Conservation (phyloP, 352 stramenopile species). For the Achlya hypogyna region DNA sequence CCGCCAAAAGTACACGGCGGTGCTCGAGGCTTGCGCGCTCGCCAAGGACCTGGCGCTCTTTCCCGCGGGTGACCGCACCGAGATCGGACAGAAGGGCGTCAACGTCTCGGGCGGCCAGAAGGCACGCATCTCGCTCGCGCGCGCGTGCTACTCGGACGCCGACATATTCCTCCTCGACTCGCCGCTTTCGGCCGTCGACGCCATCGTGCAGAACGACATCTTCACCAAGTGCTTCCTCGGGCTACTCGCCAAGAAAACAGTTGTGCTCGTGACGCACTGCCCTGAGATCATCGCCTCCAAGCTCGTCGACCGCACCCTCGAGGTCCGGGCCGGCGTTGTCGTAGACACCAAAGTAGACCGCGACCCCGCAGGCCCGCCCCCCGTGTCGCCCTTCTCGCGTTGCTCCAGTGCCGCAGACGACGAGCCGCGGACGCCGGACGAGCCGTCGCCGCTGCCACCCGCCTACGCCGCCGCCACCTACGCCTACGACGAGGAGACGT, state of each 20-base stretch:
- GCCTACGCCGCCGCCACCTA: background rate
- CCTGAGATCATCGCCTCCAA: conserved; percentile 34
- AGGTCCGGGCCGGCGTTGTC: background rate
- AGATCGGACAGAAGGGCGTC: conserved; percentile 16
- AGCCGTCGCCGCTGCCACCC: background rate
- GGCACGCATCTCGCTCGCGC: conserved; percentile 15
- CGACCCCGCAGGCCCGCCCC: background rate
- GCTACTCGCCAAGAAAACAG: conserved; percentile 36
- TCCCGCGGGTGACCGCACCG: conserved; percentile 16
- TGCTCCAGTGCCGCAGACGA: background rate
- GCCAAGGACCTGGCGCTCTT: conserved; percentile 7
- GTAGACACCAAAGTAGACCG: background rate
- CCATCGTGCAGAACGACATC: conserved; percentile 78
- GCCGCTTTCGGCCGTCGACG: conserved; percentile 15
- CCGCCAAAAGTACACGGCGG: conserved; percentile 33
- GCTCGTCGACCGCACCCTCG: conserved; percentile 28
- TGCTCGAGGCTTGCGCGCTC: conserved; percentile 14
- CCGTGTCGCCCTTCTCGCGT: background rate
- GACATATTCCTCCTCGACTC: conserved; percentile 20
- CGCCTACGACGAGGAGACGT: conserved; percentile 3
- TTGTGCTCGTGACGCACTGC: conserved; percentile 73
- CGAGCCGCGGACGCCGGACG: too few relatives aligned
- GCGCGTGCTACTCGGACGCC: conserved; percentile 12
- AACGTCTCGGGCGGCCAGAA: conserved; percentile 21
- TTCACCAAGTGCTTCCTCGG: conserved; percentile 71